Percentiles rank a stretch among this genome's conserved stretches.
Conservation (phyloP, 352 stramenopile species). For the Phytophthora idaei region DNA sequence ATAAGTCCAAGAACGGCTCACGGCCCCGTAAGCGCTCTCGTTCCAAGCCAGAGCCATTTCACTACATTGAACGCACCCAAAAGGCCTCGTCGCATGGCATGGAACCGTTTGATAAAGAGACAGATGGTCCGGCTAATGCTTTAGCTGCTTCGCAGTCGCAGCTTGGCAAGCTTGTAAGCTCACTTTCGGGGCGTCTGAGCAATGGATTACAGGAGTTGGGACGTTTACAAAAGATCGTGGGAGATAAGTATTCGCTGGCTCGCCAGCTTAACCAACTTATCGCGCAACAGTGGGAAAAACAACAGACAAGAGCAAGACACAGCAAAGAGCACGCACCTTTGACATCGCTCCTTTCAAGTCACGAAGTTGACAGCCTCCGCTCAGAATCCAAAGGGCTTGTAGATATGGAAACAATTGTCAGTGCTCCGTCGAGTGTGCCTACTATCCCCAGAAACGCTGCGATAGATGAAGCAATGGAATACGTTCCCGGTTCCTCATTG, state of each 20-base stretch:
- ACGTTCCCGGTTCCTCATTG: background rate
- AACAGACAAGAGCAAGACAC: background rate
- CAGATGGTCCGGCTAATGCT: slow-evolving; percentile 1
- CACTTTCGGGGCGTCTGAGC: slow-evolving; percentile 45
- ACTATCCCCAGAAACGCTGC: slow-evolving; percentile 3
- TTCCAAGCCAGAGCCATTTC: slow-evolving; percentile 18
- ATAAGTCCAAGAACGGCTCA: slow-evolving; percentile 22
- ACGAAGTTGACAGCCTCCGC: background rate
- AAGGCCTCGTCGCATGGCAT: slow-evolving; percentile 33
- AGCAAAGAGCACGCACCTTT: slow-evolving; percentile 8
- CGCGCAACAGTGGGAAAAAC: slow-evolving; percentile 28
- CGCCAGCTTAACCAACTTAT: slow-evolving; percentile 45
- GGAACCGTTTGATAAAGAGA: slow-evolving; percentile 13
- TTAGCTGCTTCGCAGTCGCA: slow-evolving; percentile 39
- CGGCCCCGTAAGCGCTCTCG: slow-evolving; percentile 44
- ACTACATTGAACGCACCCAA: slow-evolving; percentile 69
- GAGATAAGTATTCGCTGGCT: slow-evolving; percentile 48
- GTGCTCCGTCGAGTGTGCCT: background rate
- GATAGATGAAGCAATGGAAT: slow-evolving; percentile 3
- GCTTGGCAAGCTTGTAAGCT: slow-evolving; percentile 51
- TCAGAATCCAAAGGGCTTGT: background rate
- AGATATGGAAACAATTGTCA: slow-evolving; percentile 41
- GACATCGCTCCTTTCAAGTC: background rate
- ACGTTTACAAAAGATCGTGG: slow-evolving; percentile 45
- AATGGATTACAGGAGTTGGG: slow-evolving; percentile 42